Evolutionary conservation across 768 basidiomycete species (phyloP), one percentile per base, ranked within the genome.

Genomic region (Termitomyces sp.): DNA sequence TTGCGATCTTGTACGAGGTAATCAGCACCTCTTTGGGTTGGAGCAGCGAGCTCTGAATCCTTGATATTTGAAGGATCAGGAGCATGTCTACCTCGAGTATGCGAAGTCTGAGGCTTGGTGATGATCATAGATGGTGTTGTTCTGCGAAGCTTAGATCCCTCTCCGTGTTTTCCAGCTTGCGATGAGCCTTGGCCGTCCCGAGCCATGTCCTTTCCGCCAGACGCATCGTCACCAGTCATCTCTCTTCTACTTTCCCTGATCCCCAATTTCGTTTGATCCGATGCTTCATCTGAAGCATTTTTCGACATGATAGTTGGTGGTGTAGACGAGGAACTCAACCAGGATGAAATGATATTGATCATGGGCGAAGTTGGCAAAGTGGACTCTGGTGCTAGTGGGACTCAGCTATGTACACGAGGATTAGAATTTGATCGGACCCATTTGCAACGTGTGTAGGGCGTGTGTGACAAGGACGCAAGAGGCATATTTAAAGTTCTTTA

Each of bases 391-490:
- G 22, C 22, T 16, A 12, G 33, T 3, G 10, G 33, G 22, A 18
- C n/a, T 42, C n/a, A 24, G 22, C 24, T 43, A 42, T 56, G 48
- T 47, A 39, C 18, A 20, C 30, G 4, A 54, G 13, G n/a, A 2
- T 47, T 30, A 54, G 44, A 26, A 36, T 53, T 58, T 52, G 54
- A 63, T 63, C 26, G 20, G 18, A 20, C 20, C 36, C 9, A 51
- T 26, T 7, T 45, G 33, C 55, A 64, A 61, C 57, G 57, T 61
- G 60, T 57, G 37, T 49, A 30, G 33, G 56, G 57, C 58, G 33
- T 59, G 52, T 57, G 33, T 53, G 57, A 50, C 22, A n/a, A 26
- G 26, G 39, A 52, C 39, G 39, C 43, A 42, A 24, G 8, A 37
- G 48, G 18, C 24, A 13, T 24, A 13, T 22, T 24, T n/a, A n/a